Percentiles rank a stretch among this genome's conserved stretches.
Conservation (phyloP, 169 alveolate species). For the Perkinsus olseni region DNA sequence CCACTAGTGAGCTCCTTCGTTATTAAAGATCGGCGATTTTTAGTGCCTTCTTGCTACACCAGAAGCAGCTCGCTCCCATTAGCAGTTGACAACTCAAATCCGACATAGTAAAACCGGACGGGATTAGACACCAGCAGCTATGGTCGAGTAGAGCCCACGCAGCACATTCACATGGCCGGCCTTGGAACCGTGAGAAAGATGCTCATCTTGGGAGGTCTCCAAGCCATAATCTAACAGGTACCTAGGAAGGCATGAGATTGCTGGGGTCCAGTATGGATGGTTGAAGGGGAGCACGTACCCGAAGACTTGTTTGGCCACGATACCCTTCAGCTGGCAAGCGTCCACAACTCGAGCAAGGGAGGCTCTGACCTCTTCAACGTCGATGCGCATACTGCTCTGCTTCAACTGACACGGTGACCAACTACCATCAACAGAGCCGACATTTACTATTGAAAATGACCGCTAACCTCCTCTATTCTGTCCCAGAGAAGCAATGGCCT, state of each 20-base stretch:
- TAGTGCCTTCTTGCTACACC: too few species aligned
- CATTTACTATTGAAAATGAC: too few species aligned
- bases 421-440: not conserved
- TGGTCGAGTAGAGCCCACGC: not conserved
- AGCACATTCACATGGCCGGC: not conserved
- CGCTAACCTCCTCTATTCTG: not conserved
- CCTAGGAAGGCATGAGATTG: not conserved
- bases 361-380: not conserved
- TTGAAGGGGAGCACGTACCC: too few species aligned
- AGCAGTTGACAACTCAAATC: too few species aligned
- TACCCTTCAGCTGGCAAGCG: not conserved
- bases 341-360: not conserved
- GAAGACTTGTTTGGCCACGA: not conserved
- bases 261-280: too few species aligned
- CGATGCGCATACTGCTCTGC: not conserved
- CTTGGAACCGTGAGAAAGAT: not conserved
- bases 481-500: not conserved
- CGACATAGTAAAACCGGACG: not conserved
- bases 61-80: too few species aligned
- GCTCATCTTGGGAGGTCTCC: not conserved
- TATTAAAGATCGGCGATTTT: too few species aligned
- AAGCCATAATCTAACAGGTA: not conserved
- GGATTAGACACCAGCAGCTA: not conserved
- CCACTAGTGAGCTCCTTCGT: too few species aligned
- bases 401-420: not conserved